Evolutionary conservation across 2,329 filamentous ascomycete species (phyloP).

Genomic region (Knoxdaviesia proteae): DNA sequence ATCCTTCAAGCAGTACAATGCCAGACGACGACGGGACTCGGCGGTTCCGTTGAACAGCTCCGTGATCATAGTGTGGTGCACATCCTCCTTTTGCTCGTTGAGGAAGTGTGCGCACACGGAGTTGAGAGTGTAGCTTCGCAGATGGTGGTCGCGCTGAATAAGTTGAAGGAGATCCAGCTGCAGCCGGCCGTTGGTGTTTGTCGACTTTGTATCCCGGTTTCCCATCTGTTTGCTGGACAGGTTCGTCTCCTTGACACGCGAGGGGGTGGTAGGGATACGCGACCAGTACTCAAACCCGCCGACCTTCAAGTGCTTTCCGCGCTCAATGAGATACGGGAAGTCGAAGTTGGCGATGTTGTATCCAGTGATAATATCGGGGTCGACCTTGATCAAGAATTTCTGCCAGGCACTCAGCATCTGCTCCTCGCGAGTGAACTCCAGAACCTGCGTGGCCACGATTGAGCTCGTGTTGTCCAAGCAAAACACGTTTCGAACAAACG

Average conservation of each 20-base stretch:
- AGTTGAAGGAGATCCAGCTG: slow-evolving; percentile 90
- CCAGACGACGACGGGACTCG: slow-evolving; percentile 74
- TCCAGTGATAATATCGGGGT: slow-evolving; percentile 93
- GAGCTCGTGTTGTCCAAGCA: slow-evolving; percentile 79
- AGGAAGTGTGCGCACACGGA: slow-evolving; percentile 89
- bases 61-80: slow-evolving; percentile 98
- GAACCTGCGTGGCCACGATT: slow-evolving; percentile 85
- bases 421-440: slow-evolving; percentile 62
- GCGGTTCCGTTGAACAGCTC: slow-evolving; percentile 92
- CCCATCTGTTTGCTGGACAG: slow-evolving; percentile 98
- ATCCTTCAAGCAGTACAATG: slow-evolving; percentile 93
- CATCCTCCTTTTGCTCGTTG: slow-evolving; percentile 95
- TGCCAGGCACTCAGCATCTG: slow-evolving; percentile 88
- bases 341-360: slow-evolving; percentile 99
- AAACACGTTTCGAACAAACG: slow-evolving; percentile 92
- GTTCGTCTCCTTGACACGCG: slow-evolving; percentile 56
- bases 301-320: slow-evolving; percentile 69
- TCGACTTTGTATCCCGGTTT: slow-evolving; percentile 80
- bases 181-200: slow-evolving; percentile 82
- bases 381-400: slow-evolving; percentile 71
- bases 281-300: slow-evolving; percentile 71
- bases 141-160: slow-evolving; percentile 81
- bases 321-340: slow-evolving; percentile 83
- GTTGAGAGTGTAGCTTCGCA: slow-evolving; percentile 93
- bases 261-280: slow-evolving; percentile 49